These are phyloP conservation scores for Paspalum vaginatum DNA, from an alignment of 176 grass and related monocot species.

Conservation along the genomic window DNA sequence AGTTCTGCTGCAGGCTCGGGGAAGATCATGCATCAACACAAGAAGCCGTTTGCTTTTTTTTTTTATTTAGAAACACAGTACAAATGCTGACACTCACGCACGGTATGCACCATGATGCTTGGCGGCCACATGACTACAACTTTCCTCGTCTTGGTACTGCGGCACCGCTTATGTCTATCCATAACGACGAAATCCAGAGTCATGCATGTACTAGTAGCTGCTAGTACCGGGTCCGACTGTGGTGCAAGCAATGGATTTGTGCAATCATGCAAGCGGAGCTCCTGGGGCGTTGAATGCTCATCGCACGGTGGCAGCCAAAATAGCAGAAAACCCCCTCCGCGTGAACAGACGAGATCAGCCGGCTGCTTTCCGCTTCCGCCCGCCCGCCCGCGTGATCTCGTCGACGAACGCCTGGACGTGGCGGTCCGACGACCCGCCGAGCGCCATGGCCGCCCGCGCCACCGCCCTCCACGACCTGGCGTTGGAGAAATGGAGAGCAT, in stretches of 20 bases:
- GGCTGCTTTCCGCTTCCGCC: neutral
- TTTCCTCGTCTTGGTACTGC: neutral
- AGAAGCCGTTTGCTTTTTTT: too few species aligned
- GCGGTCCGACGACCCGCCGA: slow-evolving; percentile 48
- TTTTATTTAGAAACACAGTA: too few species aligned
- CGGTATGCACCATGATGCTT: neutral
- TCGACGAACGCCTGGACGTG: slow-evolving; percentile 48
- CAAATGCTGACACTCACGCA: too few species aligned
- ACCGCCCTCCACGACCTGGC: slow-evolving; percentile 43
- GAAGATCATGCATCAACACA: too few species aligned
- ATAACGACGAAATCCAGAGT: neutral
- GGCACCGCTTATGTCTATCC: neutral
- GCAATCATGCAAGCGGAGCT: too few species aligned
- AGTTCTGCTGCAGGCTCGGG: neutral
- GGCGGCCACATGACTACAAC: neutral
- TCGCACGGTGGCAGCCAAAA: too few species aligned
- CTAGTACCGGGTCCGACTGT: too few species aligned
- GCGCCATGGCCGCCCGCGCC: slow-evolving; percentile 26
- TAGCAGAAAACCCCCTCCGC: too few species aligned
- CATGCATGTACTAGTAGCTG: too few species aligned
- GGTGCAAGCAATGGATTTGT: too few species aligned
- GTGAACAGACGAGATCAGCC: too few species aligned
- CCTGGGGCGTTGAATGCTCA: too few species aligned
- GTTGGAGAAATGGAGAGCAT: slow-evolving; percentile 26
- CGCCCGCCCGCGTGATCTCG: neutral